A percentile compares a stretch with the other conserved stretches of the same genome.
Evolutionary conservation across 306 rosid genomes (phyloP).

Genomic region (Cucurbita ficifolia): DNA sequence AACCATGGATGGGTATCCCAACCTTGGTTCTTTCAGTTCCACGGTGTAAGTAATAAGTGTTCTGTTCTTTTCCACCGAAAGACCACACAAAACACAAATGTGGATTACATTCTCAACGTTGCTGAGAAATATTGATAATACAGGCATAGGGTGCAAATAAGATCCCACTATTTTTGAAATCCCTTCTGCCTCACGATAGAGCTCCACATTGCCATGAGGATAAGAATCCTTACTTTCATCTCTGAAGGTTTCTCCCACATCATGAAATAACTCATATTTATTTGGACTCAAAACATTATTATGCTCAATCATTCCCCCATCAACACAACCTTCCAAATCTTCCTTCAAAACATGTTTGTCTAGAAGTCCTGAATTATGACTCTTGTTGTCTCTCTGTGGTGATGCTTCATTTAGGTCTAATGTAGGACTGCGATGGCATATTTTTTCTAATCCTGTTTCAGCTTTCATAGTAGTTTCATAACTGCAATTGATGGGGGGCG

Average conservation of each 20-base stretch:
- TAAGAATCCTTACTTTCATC: conserved; percentile 15
- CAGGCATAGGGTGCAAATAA: conserved; percentile 63
- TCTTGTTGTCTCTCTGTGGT: conserved; percentile 4
- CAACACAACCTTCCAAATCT: conserved; percentile 20
- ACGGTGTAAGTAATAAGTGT: conserved; percentile 53
- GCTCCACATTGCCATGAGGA: conserved; percentile 20
- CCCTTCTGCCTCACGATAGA: conserved; percentile 23
- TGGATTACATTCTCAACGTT: conserved; percentile 35
- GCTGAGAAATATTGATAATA: conserved; percentile 39
- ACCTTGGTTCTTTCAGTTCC: conserved; percentile 26
- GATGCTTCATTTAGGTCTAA: conserved; percentile 9
- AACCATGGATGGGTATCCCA: conserved; percentile 56
- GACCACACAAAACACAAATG: conserved; percentile 56
- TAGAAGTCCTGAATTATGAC: background rate
- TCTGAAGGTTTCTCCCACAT: conserved; percentile 11
- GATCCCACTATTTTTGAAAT: conserved; percentile 48
- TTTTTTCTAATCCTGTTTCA: background rate
- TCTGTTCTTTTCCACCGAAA: conserved; percentile 24
- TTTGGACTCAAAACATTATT: conserved; percentile 15
- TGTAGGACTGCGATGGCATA: conserved; percentile 4
- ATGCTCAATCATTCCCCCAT: conserved; percentile 18
- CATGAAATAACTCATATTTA: conserved; percentile 14
- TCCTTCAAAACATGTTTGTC: conserved; percentile 20
- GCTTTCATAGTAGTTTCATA: conserved; percentile 7
- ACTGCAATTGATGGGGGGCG: background rate